Percentiles rank a stretch among this genome's conserved stretches.
phyloP scores from a whole-genome alignment of 768 basidiomycete genomes.

The Pulveroboletus sp. region DNA sequence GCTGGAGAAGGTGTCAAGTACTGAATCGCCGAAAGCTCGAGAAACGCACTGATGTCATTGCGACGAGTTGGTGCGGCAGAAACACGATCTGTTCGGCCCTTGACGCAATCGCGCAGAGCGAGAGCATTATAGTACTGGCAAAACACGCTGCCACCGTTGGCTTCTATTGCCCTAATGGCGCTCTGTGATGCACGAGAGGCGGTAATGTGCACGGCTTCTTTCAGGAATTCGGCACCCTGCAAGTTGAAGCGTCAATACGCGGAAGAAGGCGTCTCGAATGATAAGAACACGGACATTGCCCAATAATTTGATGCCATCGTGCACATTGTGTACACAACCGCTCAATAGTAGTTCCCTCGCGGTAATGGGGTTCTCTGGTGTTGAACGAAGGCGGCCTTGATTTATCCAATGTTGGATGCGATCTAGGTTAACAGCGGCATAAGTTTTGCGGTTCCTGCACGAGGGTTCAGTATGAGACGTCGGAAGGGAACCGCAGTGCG shows the following conservation, averaged over 20 bases:
- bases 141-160: constrained; percentile 73
- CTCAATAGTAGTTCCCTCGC: constrained; percentile 80
- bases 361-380: constrained; percentile 80
- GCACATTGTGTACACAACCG: constrained; percentile 82
- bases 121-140: constrained; percentile 91
- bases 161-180: constrained; percentile 82
- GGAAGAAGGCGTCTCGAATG: not conserved
- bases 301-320: constrained; percentile 89
- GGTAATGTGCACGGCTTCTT: constrained; percentile 68
- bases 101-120: constrained; percentile 73
- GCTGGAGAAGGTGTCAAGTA: constrained; percentile 36
- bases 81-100: constrained; percentile 63
- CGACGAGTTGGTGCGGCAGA: constrained; percentile 82
- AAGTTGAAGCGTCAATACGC: not conserved
- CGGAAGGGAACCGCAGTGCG: not conserved
- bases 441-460: constrained; percentile 65
- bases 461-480: not conserved
- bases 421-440: constrained; percentile 82
- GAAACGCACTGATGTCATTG: constrained; percentile 69
- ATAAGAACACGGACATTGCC: constrained; percentile 56
- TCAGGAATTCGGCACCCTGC: constrained; percentile 65
- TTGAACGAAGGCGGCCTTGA: constrained; percentile 72
- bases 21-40: not conserved
- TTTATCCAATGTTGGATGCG: constrained; percentile 90
- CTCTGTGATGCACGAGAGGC: constrained; percentile 83